These are phyloP conservation scores for Fusarium protoensiforme DNA, from an alignment of 2,329 filamentous ascomycete species.

Conservation along the genomic window DNA sequence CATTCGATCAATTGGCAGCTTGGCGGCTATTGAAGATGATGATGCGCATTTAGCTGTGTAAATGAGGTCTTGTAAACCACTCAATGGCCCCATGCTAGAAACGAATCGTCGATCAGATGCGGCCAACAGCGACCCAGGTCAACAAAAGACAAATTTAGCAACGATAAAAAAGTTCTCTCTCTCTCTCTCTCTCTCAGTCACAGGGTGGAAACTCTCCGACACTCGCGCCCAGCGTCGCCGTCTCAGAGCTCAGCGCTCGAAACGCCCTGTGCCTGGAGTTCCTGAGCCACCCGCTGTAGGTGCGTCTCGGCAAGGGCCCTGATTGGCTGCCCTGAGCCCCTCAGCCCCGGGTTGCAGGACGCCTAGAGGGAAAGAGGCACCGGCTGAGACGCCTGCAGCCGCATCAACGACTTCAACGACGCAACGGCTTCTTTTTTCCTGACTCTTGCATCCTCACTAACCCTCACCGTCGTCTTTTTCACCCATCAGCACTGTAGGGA, in stretches of 20 bases:
- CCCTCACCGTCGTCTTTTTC: neutral
- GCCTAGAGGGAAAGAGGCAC: slow-evolving; percentile 28
- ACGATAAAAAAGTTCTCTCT: neutral
- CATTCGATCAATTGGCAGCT: neutral
- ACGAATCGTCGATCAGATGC: neutral
- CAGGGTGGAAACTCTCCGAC: slow-evolving; percentile 24
- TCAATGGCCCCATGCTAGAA: neutral
- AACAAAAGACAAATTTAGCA: neutral
- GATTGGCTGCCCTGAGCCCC: slow-evolving; percentile 32
- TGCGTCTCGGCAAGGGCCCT: neutral
- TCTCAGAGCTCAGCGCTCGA: slow-evolving; percentile 39
- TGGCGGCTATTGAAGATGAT: neutral
- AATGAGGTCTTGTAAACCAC: neutral
- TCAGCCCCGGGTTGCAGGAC: slow-evolving; percentile 17
- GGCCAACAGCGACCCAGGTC: neutral
- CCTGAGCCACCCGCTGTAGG: slow-evolving; percentile 25
- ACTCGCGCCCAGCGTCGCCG: slow-evolving; percentile 27
- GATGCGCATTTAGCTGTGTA: neutral
- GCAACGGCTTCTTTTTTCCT: slow-evolving; percentile 10
- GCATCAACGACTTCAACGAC: slow-evolving; percentile 31
- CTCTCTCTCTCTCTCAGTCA: neutral
- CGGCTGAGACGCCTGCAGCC: slow-evolving; percentile 37
- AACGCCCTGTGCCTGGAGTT: slow-evolving; percentile 37
- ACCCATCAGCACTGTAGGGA: neutral
- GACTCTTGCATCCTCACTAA: slow-evolving; percentile 10